Base-by-base conservation (phyloP, 2,329 filamentous ascomycete genomes). In the Fusarium xyrophilum region DNA sequence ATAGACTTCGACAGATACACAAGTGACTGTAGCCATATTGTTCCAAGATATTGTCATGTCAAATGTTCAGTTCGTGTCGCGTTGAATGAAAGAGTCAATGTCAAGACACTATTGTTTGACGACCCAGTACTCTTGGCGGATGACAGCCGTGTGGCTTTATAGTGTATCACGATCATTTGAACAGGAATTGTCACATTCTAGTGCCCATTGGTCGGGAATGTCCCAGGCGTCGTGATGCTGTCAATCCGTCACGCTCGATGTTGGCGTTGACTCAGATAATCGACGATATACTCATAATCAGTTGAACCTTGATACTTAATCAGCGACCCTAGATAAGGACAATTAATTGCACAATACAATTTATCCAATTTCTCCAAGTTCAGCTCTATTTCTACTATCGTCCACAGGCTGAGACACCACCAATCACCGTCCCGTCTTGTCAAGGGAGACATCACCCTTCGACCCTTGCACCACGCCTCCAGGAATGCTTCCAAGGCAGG, bases 401-500 rank as follows among this genome's bases (percentile, higher is more conserved):
- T 14, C 21, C 17, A 33, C n/a, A 39, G 38, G n/a, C 50, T 60
- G 39, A 55, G 53, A 60, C 66, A 46, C 30, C 27, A 27, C 66
- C 51, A 69, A 69, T 69, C 48, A 58, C n/a, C 9, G 6, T 15
- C 30, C 6, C 25, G 6, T 25, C 23, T 13, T 19, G 6, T 40
- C 50, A 69, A 69, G 66, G 66, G 66, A 69, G 62, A 48, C 11
- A 25, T 30, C 14, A 12, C 25, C 17, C 17, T 23, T 39, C 21
- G 28, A 14, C 53, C 58, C 58, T 67, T 44, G 38, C 27, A 27
- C 53, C 40, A 40, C 46, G 8, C 17, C 32, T 48, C 7, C 5
- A 36, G 66, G 66, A 69, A 69, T 69, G 66, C 42, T 47, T 38
- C 27, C 46, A 54, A 54, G 61, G 60, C 57, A 69, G 66, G 66